Percentiles rank a stretch among this genome's conserved stretches.
Evolutionary conservation across 2,329 filamentous ascomycete species (phyloP).

Genomic region (Aspergillus eucalypticola): DNA sequence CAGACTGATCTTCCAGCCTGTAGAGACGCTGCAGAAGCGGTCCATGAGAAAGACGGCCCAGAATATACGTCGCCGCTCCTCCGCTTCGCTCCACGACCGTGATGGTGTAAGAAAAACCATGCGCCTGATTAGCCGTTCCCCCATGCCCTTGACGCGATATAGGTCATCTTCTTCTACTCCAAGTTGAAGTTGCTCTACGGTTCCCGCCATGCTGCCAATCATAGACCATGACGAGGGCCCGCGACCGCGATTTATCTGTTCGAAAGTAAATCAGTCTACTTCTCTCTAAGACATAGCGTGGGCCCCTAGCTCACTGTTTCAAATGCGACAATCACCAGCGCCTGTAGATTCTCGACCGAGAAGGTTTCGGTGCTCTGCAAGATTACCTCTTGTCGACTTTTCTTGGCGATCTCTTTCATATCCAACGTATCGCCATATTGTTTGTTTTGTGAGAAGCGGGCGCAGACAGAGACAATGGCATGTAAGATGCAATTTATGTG

Average conservation of each 20-base stretch:
- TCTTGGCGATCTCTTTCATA: constrained; percentile 14
- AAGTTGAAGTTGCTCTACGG: constrained; percentile 37
- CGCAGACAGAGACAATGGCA: constrained; percentile 24
- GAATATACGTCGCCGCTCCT: constrained; percentile 41
- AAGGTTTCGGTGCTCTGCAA: constrained; percentile 36
- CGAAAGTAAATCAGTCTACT: neutral
- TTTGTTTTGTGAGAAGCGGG: constrained; percentile 24
- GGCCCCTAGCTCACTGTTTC: constrained; percentile 26
- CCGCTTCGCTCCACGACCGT: constrained; percentile 33
- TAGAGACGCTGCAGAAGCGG: constrained; percentile 39
- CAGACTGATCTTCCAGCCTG: constrained; percentile 39
- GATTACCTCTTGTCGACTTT: constrained; percentile 28
- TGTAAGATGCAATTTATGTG: constrained; percentile 28
- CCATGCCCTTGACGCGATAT: constrained; percentile 14
- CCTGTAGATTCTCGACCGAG: constrained; percentile 38
- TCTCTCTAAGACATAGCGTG: too few species aligned
- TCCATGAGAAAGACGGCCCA: constrained; percentile 43
- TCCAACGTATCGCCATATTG: constrained; percentile 11
- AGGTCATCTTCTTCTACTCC: constrained; percentile 31
- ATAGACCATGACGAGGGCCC: constrained; percentile 39
- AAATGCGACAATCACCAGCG: constrained; percentile 39
- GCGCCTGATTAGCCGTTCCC: constrained; percentile 35
- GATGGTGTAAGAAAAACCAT: constrained; percentile 38
- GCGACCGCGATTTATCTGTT: constrained; percentile 35
- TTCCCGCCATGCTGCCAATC: constrained; percentile 37